Base-by-base conservation (phyloP, 768 basidiomycete species). In the Suillus paluster region DNA sequence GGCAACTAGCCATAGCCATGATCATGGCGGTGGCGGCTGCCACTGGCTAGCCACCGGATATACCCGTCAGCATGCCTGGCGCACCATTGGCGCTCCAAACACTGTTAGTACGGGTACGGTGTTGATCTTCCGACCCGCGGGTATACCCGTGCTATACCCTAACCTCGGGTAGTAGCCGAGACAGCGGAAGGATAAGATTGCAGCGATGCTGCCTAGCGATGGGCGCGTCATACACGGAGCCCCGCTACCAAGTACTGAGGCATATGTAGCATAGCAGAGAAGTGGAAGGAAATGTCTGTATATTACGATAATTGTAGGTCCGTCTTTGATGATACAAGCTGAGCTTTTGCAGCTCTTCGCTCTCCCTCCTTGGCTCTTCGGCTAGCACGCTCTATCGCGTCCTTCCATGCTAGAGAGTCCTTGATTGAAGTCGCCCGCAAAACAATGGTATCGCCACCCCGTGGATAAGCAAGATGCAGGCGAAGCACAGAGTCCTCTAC, bases 401-500 rank as follows among this genome's bases (percentile, higher is more conserved):
- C 74, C 64, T 78, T 75, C 85, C 85, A 86, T 1, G 69, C 64
- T 64, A 85, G 82, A 60, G 88, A 86, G 44, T 92, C 89, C 6
- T 87, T 79, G 0, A 80, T 75, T 23, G 83, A 88, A 4, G 76
- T 70, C 0, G 89, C 86, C 45, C 84, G 83, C 57, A 94, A 74
- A 19, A 76, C 75, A 48, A 95, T 83, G 6, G 81, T 81, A 61
- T 94, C 90, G 1, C 91, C 92, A 38, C 91, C 91, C 52, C 90
- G 83, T 41, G 87, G 86, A 72, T 90, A 91, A 3, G 86, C 81
- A 59, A 91, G 75, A 15, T 81, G 78, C 14, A 95, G 73, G 59
- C 86, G 83, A 79, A 96, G 88, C 4, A 82, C 72, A n/a, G 81
- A 67, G 70, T 92, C 87, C 66, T 94, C 92, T 92, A 53, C 14